A percentile compares a stretch with the other conserved stretches of the same genome.
Conservation (phyloP, 192 early-diverging fungal genomes). For the Mortierella antarctica region DNA sequence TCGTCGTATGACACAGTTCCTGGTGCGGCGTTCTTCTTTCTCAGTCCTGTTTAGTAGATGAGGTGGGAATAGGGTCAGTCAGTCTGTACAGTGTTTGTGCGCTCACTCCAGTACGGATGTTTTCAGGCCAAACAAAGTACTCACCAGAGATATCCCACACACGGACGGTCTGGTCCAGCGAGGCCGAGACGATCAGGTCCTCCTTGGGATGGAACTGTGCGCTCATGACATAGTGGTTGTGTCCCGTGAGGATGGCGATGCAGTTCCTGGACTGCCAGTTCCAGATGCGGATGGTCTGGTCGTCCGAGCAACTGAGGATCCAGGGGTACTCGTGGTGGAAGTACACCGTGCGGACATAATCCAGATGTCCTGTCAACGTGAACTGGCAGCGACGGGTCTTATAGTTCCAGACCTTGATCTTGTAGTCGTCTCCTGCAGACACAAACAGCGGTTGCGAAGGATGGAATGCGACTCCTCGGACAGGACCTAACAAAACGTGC, state of each 20-base stretch:
- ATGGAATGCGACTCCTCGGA: constrained; percentile 98
- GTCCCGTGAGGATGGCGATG: constrained; percentile 96
- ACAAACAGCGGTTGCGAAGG: constrained; percentile 97
- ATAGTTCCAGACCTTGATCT: constrained; percentile 99
- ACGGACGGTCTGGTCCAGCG: constrained; percentile 95
- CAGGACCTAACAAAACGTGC: constrained; percentile 78
- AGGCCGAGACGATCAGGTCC: constrained; percentile 95
- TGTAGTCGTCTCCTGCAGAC: constrained; percentile 99
- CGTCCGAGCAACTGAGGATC: constrained; percentile 97
- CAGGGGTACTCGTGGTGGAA: constrained; percentile 99
- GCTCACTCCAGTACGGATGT: too few relatives aligned
- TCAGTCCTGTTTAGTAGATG: constrained; percentile 1
- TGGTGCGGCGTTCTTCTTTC: constrained; percentile 85
- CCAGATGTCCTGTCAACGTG: constrained; percentile 97
- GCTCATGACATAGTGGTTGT: constrained; percentile 99
- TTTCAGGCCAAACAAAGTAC: background rate
- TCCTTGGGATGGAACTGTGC: constrained; percentile 99
- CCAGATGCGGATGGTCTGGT: constrained; percentile 99
- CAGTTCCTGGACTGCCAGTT: constrained; percentile 99
- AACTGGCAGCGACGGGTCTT: constrained; percentile 96
- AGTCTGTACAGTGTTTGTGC: too few relatives aligned
- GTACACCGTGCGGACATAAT: constrained; percentile 96
- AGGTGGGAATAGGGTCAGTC: too few relatives aligned
- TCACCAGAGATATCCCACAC: constrained; percentile 99
- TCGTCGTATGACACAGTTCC: constrained; percentile 65